These are phyloP conservation scores for Fraxinus americana DNA, from an alignment of 257 asterid species.

Conservation along the genomic window DNA sequence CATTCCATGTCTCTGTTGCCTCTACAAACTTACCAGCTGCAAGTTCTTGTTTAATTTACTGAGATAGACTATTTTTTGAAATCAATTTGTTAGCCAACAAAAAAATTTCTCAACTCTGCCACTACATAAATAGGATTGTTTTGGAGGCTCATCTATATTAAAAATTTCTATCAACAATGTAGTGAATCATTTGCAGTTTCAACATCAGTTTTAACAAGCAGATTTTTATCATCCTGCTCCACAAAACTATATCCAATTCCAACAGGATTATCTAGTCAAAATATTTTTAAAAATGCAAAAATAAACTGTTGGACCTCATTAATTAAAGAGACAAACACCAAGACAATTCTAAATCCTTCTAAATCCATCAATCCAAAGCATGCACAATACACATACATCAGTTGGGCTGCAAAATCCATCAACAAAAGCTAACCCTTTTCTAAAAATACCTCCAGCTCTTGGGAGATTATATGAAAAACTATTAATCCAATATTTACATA, in stretches of 20 bases:
- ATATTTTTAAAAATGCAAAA: no score
- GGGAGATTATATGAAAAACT: no score
- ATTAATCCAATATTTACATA: no score
- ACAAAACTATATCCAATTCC: slow-evolving; percentile 36
- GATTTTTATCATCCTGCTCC: slow-evolving; percentile 49
- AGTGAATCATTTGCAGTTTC: slow-evolving; percentile 80
- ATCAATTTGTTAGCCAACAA: slow-evolving; percentile 11
- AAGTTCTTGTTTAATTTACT: slow-evolving; percentile 53
- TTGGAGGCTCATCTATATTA: slow-evolving; percentile 59
- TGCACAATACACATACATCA: no score
- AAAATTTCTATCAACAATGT: slow-evolving; percentile 64
- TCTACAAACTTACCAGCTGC: slow-evolving; percentile 51
- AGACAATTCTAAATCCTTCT: no score
- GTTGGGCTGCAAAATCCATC: no score
- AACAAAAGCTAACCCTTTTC: no score
- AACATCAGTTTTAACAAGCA: slow-evolving; percentile 73
- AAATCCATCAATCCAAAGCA: no score
- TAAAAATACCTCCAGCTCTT: no score
- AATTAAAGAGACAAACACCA: no score
- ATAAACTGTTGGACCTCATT: no score
- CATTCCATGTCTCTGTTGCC: slow-evolving; percentile 69
- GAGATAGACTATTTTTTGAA: slow-evolving; percentile 57
- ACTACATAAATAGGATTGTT: slow-evolving; percentile 77
- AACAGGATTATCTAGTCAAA: slow-evolving; percentile 75
- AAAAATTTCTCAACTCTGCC: slow-evolving; percentile 30